Base-by-base conservation (phyloP, 768 basidiomycete genomes). In the Mycena kentingensis region DNA sequence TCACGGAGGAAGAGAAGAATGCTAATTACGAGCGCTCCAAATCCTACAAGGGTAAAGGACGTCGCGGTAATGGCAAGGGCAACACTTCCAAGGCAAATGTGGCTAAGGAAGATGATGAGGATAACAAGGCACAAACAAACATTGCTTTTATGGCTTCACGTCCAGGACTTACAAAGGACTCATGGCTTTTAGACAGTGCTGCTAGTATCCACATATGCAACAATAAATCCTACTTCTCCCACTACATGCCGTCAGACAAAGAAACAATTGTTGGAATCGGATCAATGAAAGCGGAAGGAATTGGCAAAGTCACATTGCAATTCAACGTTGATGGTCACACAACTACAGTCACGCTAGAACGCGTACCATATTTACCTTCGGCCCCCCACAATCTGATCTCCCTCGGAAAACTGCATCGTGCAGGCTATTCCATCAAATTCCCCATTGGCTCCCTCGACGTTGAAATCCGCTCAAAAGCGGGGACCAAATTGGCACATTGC, bases 251-350 rank as follows among this genome's bases (percentile, higher is more conserved):
- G 16, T 41, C 52, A 2, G 6, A n/a, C 1, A 24, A 24, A 5
- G 35, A 53, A 8, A 35, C 37, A 11, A 45, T 53, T n/a, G 26
- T 28, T 8, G 52, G 52, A 3, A 46, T 53, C 28, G 52, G 52
- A 1, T 12, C 16, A 4, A 16, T 26, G 2, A 28, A 4, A 19
- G 24, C 36, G 36, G 36, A 11, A 16, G 45, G 52, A 4, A 47
- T 35, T 15, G 52, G 52, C 37, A 47, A n/a, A n/a, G 52, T 29
- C 4, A 2, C 13, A 8, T 32, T 54, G 22, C 11, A 45, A 4
- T 54, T 46, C 5, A 45, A 54, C 29, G 52, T 48, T 3, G 39
- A 32, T 12, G 42, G 35, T 15, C n/a, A 2, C 16, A 39, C 46
- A 11, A 42, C 47, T 16, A 13, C 3, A 2, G 26, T 48, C 7